Evolutionary conservation across 768 basidiomycete species (phyloP), one percentile per base, ranked within the genome.

Genomic region (Boletellus emodensis): DNA sequence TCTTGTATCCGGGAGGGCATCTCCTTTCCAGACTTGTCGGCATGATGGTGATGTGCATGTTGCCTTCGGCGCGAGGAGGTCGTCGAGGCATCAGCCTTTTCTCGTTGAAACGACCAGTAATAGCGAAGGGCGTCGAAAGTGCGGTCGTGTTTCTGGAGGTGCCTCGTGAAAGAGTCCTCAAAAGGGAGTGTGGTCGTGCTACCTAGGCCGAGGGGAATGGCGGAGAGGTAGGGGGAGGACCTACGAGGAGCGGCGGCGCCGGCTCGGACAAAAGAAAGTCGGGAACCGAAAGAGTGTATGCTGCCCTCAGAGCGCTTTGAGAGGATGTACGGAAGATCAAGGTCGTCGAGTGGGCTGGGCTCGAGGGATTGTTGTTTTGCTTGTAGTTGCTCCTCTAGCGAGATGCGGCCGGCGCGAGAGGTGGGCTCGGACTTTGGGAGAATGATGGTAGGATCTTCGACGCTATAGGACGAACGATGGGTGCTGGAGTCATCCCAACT

Each of bases 101-200:
- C 83, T 55, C 72, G 75, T 53, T 67, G 71, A 63, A 86, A 85
- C 15, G 72, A 77, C 86, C 86, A 88, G 49, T 76, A 74, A 34
- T 70, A 66, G 46, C 72, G 68, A 49, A 71, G 61, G 9, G 64
- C 63, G 45, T 68, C 69, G 48, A 81, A 82, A n/a, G 62, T 70
- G 17, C 71, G 69, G 43, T 78, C 81, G 37, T 64, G 20, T 46
- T 58, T 60, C 22, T 66, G 66, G 22, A 78, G 50, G 40, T 73
- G 67, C 34, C 52, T 61, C 30, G 56, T 60, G 56, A 78, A 79
- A 7, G 71, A 51, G 52, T 79, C 76, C 40, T 75, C 75, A 15
- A 55, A 45, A 32, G 64, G 66, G 8, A 71, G 54, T 6, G 68
- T 72, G 6, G 59, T 57, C 7, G 68, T 64, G 45, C 71, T 72